Evolutionary conservation across 768 basidiomycete species (phyloP), one percentile per base, ranked within the genome.

Genomic region (Phallus indusiatus): DNA sequence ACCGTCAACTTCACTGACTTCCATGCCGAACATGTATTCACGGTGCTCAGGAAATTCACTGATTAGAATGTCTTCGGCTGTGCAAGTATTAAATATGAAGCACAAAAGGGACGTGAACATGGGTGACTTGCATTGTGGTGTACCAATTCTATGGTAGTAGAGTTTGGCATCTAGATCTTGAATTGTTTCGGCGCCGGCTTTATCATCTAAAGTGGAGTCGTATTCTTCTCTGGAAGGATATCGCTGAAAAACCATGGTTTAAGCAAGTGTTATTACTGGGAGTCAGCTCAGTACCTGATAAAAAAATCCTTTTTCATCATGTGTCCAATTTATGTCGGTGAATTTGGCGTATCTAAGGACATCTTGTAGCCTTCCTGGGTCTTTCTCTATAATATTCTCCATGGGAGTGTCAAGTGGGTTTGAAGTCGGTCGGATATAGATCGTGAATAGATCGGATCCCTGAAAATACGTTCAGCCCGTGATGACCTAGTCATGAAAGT

Each of bases 231-330:
- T 78, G 21, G 71, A 76, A 2, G 86, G 85, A 66, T 79, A 88
- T 16, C 88, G 80, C 74, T 81, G 60, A 28, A 56, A 37, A 16
- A 28, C 28, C 17, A 50, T 8, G 49, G 33, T n/a, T 53, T 47
- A 17, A 16, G n/a, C 35, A 22, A 53, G 5, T 33, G 52, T 52
- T 34, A 24, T 50, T 33, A 35, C 47, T 60, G 49, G 28, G 24
- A 37, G 11, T 47, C 50, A 57, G 22, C 9, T 5, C 66, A 70
- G 20, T 53, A 76, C 76, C 75, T 90, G 89, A 68, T 93, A 93
- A 72, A 92, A 89, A 71, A 92, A 90, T 1, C 90, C 90, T 61
- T 82, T 84, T 56, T 82, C 84, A 70, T 91, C 88, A 57, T 82
- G 80, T 4, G 83, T 83, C 90, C 90, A 92, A 24, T 75, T 74